phyloP scores from a whole-genome alignment of 805 yeast species.

The Candida gorgasii region DNA sequence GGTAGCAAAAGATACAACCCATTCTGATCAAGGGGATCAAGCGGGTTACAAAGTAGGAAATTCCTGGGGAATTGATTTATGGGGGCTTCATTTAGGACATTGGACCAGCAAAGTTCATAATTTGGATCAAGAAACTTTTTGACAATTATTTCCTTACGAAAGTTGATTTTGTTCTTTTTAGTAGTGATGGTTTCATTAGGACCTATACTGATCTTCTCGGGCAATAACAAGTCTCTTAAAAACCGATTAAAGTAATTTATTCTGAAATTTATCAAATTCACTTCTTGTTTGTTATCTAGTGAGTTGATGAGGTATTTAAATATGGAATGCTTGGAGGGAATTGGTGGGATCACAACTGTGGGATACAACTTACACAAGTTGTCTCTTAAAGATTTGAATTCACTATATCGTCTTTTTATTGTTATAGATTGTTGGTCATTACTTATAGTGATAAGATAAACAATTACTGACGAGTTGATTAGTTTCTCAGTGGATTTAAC shows the following conservation, averaged over 20 bases:
- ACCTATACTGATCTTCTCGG: conserved; percentile 9
- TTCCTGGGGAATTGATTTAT: conserved; percentile 48
- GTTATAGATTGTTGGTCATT: conserved; percentile 16
- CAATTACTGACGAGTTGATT: conserved; percentile 36
- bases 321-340: conserved; percentile 49
- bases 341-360: conserved; percentile 42
- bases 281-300: conserved; percentile 37
- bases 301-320: conserved; percentile 42
- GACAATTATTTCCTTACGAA: conserved; percentile 39
- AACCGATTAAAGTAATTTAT: conserved; percentile 47
- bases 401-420: conserved; percentile 43
- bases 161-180: conserved; percentile 20
- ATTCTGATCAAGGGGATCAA: conserved; percentile 52
- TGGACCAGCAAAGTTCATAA: conserved; percentile 51
- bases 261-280: conserved; percentile 47
- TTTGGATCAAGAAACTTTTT: conserved; percentile 53
- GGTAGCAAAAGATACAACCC: conserved; percentile 55
- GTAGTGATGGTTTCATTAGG: background rate
- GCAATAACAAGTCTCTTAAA: conserved; percentile 32
- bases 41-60: conserved; percentile 49
- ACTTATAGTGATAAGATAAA: conserved; percentile 32
- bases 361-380: conserved; percentile 39
- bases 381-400: conserved; percentile 44
- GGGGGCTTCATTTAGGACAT: conserved; percentile 50
- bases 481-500: conserved; percentile 38